Evolutionary conservation across 768 basidiomycete genomes (phyloP), one percentile per base, ranked within the genome.

Genomic region (Saitozyma sp.): DNA sequence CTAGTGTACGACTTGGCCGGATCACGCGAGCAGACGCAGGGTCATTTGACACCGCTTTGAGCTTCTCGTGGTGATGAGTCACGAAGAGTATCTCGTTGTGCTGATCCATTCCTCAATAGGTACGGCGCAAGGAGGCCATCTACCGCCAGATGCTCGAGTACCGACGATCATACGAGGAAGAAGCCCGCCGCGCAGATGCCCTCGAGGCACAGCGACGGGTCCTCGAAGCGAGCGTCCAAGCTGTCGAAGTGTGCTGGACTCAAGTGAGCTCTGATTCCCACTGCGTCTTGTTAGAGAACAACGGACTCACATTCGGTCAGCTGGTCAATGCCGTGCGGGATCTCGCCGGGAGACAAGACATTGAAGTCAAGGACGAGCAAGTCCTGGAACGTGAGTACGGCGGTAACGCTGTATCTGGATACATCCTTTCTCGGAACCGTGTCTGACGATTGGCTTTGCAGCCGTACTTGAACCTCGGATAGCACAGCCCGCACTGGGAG

Each of bases 61-160:
- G 29, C 29, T 29, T 29, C 29, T 29, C 29, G 29, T 29, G 29
- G 29, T 29, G 29, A 29, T 29, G 29, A 29, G 29, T 29, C 29
- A 29, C 29, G 29, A 29, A 2, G 29, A 29, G 29, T 29, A 29
- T 29, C 5, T 29, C 29, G 29, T 29, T 5, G 29, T 29, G 5
- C 29, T 29, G 29, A 29, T 29, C 5, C 29, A 29, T 29, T 29
- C 29, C 5, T 29, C 29, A 29, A 1, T 49, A 69, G 68, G 53
- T 58, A 7, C 62, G 61, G 20, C 71, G 72, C 13, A 76, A 76
- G 63, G 72, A 76, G 59, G 75, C 75, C n/a, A 76, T 76, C 41
- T 76, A 72, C 55, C 65, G 75, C 10, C 75, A 76, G 41, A 76
- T 76, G 75, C 72, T 74, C 37, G 75, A 73, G 56, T 74, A 76